These are phyloP conservation scores for Brassica rapa DNA, from an alignment of 345 rosid genomes.

Conservation along the genomic window DNA sequence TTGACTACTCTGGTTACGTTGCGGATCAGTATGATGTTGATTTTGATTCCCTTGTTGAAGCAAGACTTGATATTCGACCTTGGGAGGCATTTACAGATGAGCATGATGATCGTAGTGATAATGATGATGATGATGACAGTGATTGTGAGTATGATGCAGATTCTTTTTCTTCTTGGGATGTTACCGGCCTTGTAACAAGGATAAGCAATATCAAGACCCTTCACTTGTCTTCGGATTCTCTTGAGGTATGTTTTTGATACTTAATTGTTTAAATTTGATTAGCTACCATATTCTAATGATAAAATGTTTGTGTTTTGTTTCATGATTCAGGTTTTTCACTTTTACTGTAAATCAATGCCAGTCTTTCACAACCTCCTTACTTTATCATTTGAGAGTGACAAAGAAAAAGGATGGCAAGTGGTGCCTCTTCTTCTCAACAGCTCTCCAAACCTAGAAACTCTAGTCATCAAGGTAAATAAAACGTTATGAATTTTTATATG, in stretches of 20 bases:
- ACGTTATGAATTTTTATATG: neutral
- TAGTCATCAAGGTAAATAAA: constrained; percentile 22
- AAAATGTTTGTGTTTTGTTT: neutral
- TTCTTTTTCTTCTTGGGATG: neutral
- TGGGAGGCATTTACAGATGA: neutral
- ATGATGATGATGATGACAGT: neutral
- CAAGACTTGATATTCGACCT: neutral
- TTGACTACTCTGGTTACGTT: neutral
- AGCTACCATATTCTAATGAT: too few relatives aligned
- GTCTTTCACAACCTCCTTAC: constrained; percentile 23
- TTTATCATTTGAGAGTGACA: constrained; percentile 22
- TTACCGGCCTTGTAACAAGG: neutral
- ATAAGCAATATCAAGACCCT: constrained; percentile 13
- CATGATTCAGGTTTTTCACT: constrained; percentile 14
- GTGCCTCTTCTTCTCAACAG: constrained; percentile 26
- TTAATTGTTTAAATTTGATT: neutral
- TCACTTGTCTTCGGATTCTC: constrained; percentile 26
- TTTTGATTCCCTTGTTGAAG: neutral
- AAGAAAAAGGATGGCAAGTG: constrained; percentile 31
- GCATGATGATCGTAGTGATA: neutral
- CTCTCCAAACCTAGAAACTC: constrained; percentile 29
- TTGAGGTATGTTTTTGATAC: constrained; percentile 15
- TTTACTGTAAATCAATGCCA: constrained; percentile 11
- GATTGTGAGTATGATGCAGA: neutral
- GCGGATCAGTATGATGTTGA: neutral